These are phyloP conservation scores for Leptographium radiaticola DNA, from an alignment of 2,329 filamentous ascomycete species.

Conservation along the genomic window DNA sequence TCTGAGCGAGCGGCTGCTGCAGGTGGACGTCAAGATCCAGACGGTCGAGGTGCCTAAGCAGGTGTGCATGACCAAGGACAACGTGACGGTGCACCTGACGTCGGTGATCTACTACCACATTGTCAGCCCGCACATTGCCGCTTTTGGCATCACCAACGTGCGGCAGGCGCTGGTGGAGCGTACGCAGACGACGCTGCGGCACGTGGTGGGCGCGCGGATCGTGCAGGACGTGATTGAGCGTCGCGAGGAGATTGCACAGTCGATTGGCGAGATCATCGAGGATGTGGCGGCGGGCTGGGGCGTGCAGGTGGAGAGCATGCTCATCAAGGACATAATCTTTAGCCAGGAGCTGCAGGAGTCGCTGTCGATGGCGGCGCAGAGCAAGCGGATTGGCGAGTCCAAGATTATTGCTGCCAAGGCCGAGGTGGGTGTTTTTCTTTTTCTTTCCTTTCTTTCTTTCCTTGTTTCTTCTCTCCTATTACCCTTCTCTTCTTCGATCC, in stretches of 20 bases:
- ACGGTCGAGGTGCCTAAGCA: slow-evolving; percentile 95
- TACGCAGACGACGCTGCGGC: slow-evolving; percentile 85
- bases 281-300: slow-evolving; percentile 91
- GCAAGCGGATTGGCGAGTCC: slow-evolving; percentile 94
- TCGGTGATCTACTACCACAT: slow-evolving; percentile 99
- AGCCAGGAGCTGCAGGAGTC: slow-evolving; percentile 89
- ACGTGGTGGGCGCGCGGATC: slow-evolving; percentile 89
- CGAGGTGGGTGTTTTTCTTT: slow-evolving; percentile 31
- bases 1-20: slow-evolving; percentile 74
- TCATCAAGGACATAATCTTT: slow-evolving; percentile 99
- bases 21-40: slow-evolving; percentile 98
- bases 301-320: slow-evolving; percentile 93
- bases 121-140: slow-evolving; percentile 85
- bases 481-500: too few relatives aligned
- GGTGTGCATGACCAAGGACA: slow-evolving; percentile 99
- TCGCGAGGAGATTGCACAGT: slow-evolving; percentile 90
- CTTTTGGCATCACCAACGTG: slow-evolving; percentile 91
- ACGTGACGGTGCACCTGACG: slow-evolving; percentile 84
- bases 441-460: background rate
- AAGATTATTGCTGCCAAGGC: slow-evolving; percentile 97
- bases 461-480: too few relatives aligned
- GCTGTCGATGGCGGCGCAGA: slow-evolving; percentile 95
- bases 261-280: slow-evolving; percentile 93
- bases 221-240: slow-evolving; percentile 98
- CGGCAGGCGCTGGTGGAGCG: slow-evolving; percentile 94